Conservation (phyloP, 1,284 basidiomycete species). For the Sanghuangporus sanghuang region DNA sequence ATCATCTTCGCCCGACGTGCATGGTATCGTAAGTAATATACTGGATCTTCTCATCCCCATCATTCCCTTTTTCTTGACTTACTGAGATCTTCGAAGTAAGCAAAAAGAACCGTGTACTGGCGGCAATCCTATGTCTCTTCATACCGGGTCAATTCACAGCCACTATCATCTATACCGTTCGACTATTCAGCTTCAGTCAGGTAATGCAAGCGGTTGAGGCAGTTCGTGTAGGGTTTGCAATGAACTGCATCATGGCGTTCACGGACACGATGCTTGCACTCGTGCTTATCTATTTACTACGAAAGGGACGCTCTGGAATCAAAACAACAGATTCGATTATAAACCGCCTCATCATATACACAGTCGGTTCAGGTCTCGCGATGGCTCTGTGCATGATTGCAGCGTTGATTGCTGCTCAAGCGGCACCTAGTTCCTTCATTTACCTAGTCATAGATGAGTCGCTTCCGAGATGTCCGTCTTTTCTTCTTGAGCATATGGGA, state of each 20-base stretch:
- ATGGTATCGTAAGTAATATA: background rate
- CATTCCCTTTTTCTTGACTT: background rate
- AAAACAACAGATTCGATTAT: slow-evolving; percentile 29
- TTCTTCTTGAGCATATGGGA: background rate
- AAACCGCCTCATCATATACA: slow-evolving; percentile 37
- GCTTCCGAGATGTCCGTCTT: slow-evolving; percentile 1
- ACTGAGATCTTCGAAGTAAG: background rate
- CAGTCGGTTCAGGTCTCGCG: slow-evolving; percentile 40
- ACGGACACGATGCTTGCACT: slow-evolving; percentile 36
- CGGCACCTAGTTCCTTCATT: slow-evolving; percentile 10
- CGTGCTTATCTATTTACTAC: slow-evolving; percentile 33
- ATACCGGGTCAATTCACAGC: background rate
- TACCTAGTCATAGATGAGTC: slow-evolving; percentile 5
- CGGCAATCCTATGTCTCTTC: background rate
- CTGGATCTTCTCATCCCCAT: background rate
- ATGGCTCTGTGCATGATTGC: slow-evolving; percentile 23
- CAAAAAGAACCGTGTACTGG: background rate
- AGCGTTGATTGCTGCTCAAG: background rate
- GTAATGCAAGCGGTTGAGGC: slow-evolving; percentile 27
- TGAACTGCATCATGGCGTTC: slow-evolving; percentile 7
- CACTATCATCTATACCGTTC: slow-evolving; percentile 15
- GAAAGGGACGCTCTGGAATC: slow-evolving; percentile 25
- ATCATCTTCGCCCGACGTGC: background rate
- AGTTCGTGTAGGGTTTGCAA: slow-evolving; percentile 46
- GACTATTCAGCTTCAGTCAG: background rate